Percentiles rank a stretch among this genome's conserved stretches.
Evolutionary conservation across 2,329 filamentous ascomycete genomes (phyloP).

Genomic region (Leptographium procerum): DNA sequence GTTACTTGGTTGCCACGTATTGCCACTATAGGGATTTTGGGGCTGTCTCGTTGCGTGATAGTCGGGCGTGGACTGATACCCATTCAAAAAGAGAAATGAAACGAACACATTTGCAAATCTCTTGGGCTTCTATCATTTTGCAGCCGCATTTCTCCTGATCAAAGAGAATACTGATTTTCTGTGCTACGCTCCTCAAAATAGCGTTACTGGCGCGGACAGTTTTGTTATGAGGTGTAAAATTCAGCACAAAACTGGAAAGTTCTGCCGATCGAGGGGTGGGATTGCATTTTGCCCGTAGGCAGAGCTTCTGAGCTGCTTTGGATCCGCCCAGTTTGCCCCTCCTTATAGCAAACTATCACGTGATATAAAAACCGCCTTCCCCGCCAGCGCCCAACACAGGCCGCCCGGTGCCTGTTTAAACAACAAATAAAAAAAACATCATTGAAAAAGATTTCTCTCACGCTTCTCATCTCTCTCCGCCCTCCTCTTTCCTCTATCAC

Average conservation of each 20-base stretch:
- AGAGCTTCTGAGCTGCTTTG: neutral
- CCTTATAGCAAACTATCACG: conserved; percentile 5
- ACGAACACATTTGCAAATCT: neutral
- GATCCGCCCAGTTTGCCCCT: neutral
- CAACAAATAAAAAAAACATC: conserved; percentile 12
- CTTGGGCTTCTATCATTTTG: neutral
- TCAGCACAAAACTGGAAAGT: neutral
- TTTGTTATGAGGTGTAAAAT: neutral
- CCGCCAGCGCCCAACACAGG: conserved; percentile 10
- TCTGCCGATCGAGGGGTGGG: neutral
- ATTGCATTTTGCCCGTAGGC: neutral
- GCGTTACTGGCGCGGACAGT: neutral
- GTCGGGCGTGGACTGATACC: neutral
- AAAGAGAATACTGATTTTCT: neutral
- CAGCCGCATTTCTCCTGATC: neutral
- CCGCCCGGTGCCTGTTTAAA: conserved; percentile 8
- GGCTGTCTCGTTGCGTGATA: neutral
- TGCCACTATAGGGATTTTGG: conserved; percentile 50
- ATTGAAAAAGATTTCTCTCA: conserved; percentile 13
- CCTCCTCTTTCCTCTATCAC: conserved; percentile 4
- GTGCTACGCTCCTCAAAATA: neutral
- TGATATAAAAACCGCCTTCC: conserved; percentile 2
- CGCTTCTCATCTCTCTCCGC: neutral
- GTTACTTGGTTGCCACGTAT: conserved; percentile 78
- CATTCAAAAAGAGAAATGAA: neutral